Evolutionary conservation across 495 filamentous ascomycete genomes (phyloP), one percentile per base, ranked within the genome.

Genomic region (Aspergillus sclerotiicarbonarius): DNA sequence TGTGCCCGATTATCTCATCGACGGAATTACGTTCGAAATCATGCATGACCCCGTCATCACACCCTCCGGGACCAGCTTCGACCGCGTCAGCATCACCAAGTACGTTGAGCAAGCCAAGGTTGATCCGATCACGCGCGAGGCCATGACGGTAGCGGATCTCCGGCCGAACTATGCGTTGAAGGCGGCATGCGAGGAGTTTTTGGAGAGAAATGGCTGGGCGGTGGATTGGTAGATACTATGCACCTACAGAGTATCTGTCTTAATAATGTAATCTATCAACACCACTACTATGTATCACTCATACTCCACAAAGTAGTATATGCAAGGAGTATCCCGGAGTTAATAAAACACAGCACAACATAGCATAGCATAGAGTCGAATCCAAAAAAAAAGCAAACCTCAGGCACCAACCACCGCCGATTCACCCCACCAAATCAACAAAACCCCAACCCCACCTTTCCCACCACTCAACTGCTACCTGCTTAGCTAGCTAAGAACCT

Each of bases 11-110:
- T 90, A 91, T 77, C 77, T 90, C 0, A 80, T 98, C 44, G 94
- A 98, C 66, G 87, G 86, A 20, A 98, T 98, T 51, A 91, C 88
- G 0, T 97, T 97, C 62, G 81, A 84, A 37, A 82, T 97, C 58
- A 96, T 98, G 92, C 82, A 93, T 62, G 94, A 98, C 72, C 94
- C 90, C 4, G 90, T 94, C 12, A 79, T 92, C 16, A 97, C 93
- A 0, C 92, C 88, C 60, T 90, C 86, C 6, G 94, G 94, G 30
- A 87, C 87, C 53, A 92, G 88, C 0, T 98, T 96, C 70, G 94
- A 98, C 64, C 85, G 94, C 51, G 77, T 88, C 3, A 90, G 89
- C n/a, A 86, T 98, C 56, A 71, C 88, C 55, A 90, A 96, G 73
- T 91, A 96, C 66, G 76, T 98, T 31, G 86, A 85, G 63, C 80